Percentiles rank a stretch among this genome's conserved stretches.
These are phyloP conservation scores for Entrophospora sp. DNA, from an alignment of 192 early-diverging fungal genomes.

Conservation along the genomic window DNA sequence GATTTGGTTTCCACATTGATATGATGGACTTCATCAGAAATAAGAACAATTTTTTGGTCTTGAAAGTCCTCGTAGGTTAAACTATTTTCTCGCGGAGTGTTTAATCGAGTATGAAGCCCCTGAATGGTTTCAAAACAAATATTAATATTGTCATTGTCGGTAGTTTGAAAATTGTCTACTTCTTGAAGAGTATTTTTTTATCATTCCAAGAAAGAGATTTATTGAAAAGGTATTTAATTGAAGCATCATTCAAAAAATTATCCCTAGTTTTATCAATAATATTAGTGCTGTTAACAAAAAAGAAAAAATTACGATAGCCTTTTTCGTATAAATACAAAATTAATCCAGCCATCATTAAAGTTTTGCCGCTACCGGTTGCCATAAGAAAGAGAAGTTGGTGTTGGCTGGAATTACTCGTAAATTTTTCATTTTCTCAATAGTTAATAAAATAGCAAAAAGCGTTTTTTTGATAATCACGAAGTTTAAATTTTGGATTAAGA, in stretches of 20 bases:
- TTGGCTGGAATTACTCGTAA: not conserved
- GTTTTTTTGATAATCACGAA: not conserved
- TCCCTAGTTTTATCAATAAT: not conserved
- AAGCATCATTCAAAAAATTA: not conserved
- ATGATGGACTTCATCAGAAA: not conserved
- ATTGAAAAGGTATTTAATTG: not conserved
- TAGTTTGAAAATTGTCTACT: not conserved
- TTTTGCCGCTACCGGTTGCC: not conserved
- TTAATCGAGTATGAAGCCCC: not conserved
- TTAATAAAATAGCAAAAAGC: not conserved
- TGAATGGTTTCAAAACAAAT: not conserved
- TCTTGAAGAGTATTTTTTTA: not conserved
- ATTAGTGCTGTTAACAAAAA: not conserved
- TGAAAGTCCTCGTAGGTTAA: not conserved
- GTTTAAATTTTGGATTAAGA: not conserved
- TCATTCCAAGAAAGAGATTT: not conserved
- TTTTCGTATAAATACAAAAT: not conserved
- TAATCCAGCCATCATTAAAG: not conserved
- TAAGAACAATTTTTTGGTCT: not conserved
- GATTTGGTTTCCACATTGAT: slow-evolving; percentile 5
- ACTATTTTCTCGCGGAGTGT: not conserved
- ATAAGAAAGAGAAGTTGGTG: not conserved
- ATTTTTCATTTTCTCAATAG: not conserved
- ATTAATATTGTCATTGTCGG: not conserved
- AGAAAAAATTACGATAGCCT: not conserved